These are phyloP conservation scores for Tetrahymena malaccensis DNA, from an alignment of 73 alveolate genomes.

Conservation along the genomic window DNA sequence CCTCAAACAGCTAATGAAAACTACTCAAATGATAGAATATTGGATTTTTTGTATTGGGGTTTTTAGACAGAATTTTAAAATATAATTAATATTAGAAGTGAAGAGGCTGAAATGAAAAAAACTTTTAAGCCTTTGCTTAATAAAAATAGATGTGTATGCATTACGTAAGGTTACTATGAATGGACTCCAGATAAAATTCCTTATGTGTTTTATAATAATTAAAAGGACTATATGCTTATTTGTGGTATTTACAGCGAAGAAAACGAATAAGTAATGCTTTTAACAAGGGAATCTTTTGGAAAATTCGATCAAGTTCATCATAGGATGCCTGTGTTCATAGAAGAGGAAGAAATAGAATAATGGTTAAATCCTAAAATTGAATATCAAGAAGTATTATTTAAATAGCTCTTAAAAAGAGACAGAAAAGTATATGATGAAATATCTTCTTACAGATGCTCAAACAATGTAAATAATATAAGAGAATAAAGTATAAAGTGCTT, in stretches of 20 bases:
- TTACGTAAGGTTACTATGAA: conserved; percentile 41
- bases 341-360: conserved; percentile 36
- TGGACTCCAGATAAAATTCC: conserved; percentile 38
- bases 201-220: background rate
- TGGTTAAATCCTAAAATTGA: conserved; percentile 26
- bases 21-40: background rate
- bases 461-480: conserved; percentile 12
- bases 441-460: background rate
- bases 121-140: conserved; percentile 37
- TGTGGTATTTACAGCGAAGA: conserved; percentile 33
- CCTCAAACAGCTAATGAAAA: background rate
- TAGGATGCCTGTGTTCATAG: conserved; percentile 40
- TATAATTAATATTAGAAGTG: conserved; percentile 24
- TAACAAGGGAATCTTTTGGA: conserved; percentile 44
- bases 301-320: conserved; percentile 34
- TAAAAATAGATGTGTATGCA: conserved; percentile 19
- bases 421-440: background rate
- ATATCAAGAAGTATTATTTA: background rate
- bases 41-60: conserved; percentile 39
- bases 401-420: background rate
- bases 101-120: conserved; percentile 27
- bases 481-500: conserved; percentile 1
- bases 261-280: conserved; percentile 17
- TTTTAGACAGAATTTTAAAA: conserved; percentile 12
- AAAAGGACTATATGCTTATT: conserved; percentile 11